Evolutionary conservation across 2,329 filamentous ascomycete species (phyloP).

Genomic region (Hypoxylon sp.): DNA sequence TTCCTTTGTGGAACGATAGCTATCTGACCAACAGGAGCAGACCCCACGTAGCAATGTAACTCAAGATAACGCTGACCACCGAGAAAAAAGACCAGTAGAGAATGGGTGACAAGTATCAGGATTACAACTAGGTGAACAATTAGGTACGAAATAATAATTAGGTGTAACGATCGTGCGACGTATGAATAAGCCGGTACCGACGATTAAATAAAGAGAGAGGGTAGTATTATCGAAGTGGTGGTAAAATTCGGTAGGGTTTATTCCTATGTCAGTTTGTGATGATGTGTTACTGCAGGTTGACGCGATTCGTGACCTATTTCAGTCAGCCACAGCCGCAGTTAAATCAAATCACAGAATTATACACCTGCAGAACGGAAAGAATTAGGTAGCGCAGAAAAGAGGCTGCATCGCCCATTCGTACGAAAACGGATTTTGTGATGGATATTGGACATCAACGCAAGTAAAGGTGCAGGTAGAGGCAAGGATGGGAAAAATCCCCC

Average conservation of each 20-base stretch:
- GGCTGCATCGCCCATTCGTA: conserved; percentile 11
- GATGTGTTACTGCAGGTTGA: conserved; percentile 16
- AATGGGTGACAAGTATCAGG: conserved; percentile 2
- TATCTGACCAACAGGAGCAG: conserved; percentile 18
- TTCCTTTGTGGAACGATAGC: conserved; percentile 21
- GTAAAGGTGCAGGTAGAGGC: conserved; percentile 16
- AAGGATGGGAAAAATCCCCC: conserved; percentile 38
- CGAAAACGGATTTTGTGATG: conserved; percentile 7
- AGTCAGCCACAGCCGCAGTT: conserved; percentile 11
- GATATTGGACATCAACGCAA: conserved; percentile 39
- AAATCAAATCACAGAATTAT: conserved; percentile 11
- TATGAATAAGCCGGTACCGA: conserved; percentile 28
- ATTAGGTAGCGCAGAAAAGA: conserved; percentile 14
- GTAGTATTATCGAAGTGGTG: conserved; percentile 20
- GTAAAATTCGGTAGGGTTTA: conserved; percentile 30
- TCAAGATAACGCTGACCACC: conserved; percentile 25
- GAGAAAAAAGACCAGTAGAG: conserved; percentile 1
- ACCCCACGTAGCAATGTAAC: conserved; percentile 36
- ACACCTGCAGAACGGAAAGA: conserved; percentile 18
- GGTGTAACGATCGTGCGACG: conserved; percentile 22
- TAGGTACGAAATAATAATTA: conserved; percentile 8
- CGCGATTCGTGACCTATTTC: neutral
- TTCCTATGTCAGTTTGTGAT: conserved; percentile 23
- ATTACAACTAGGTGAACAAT: conserved; percentile 2
- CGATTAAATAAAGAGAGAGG: conserved; percentile 23